Evolutionary conservation across 2,329 filamentous ascomycete species (phyloP), one percentile per base, ranked within the genome.

Genomic region (Penicillium rolfsii): DNA sequence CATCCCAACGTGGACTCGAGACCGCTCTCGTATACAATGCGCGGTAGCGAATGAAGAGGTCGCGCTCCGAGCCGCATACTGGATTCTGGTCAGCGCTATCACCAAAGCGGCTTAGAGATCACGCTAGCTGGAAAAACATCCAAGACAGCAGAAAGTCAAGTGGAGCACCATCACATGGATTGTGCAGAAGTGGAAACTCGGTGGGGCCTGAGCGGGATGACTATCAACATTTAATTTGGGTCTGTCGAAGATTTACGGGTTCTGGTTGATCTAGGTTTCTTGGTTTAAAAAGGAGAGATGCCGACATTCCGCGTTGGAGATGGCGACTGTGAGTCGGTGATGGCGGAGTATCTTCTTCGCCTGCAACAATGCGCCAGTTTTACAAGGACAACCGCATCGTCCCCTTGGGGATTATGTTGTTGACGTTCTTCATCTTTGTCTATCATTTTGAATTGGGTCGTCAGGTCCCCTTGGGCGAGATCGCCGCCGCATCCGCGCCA

Each of bases 371-470:
- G 49, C 64, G 61, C 50, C 61, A 58, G 33, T 69, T 69, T 45
- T 67, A 70, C 55, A 64, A 66, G 57, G 66, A 71, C 58, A 70
- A 70, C 40, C 66, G 66, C 28, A 64, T 64, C 48, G 66, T 70
- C 55, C 68, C 68, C 4, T 46, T 70, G 38, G 67, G 64, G 59
- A 65, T 69, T 57, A 68, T 71, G 57, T 54, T 70, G 48, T 57
- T 67, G 35, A 64, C 65, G 26, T 54, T 67, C 5, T 60, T 64
- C 5, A 54, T 70, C 12, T 71, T 67, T 56, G 56, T 70, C 45
- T 70, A 70, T 30, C 67, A 69, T 58, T 61, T 67, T 28, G 64
- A 65, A 41, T 57, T 71, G n/a, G 63, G 70, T 60, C 64, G 60
- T 56, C 65, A 54, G 48, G 60, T 43, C 38, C 57, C 60, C 60